phyloP scores from a whole-genome alignment of 306 rosid genomes.

The Sindora glabra region DNA sequence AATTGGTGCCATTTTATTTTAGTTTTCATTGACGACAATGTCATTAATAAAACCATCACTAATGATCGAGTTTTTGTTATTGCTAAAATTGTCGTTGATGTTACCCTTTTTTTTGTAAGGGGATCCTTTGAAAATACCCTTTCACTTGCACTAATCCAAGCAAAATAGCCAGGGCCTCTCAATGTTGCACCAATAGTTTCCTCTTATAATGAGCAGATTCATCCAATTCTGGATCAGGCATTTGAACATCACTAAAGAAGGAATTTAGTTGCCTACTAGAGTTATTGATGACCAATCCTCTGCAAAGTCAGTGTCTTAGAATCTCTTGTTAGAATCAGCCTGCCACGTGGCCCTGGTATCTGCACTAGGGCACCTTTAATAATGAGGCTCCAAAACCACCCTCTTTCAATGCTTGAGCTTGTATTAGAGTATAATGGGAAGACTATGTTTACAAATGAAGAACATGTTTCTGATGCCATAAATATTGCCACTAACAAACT shows the following conservation, averaged over 20 bases:
- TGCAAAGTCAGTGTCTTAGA: slow-evolving; percentile 37
- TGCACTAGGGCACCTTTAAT: slow-evolving; percentile 50
- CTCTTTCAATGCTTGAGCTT: slow-evolving; percentile 20
- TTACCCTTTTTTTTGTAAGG: too few relatives aligned
- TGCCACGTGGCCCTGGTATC: slow-evolving; percentile 56
- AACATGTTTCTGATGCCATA: slow-evolving; percentile 28
- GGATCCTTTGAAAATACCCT: too few relatives aligned
- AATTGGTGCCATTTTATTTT: too few relatives aligned
- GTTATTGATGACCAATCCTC: slow-evolving; percentile 45
- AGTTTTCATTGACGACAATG: too few relatives aligned
- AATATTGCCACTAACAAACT: slow-evolving; percentile 33
- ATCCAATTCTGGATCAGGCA: too few relatives aligned
- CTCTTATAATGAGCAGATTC: too few relatives aligned
- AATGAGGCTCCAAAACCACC: slow-evolving; percentile 47
- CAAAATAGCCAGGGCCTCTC: too few relatives aligned
- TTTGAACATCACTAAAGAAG: slow-evolving; percentile 34
- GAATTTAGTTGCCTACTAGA: slow-evolving; percentile 42
- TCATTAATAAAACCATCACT: too few relatives aligned
- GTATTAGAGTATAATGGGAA: slow-evolving; percentile 28
- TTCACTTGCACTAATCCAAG: too few relatives aligned
- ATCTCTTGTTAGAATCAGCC: slow-evolving; percentile 39
- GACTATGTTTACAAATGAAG: slow-evolving; percentile 15
- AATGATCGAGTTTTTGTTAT: too few relatives aligned
- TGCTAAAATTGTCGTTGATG: too few relatives aligned
- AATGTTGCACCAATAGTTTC: too few relatives aligned